Evolutionary conservation across 2,329 filamentous ascomycete species (phyloP).

Genomic region (Aspergillus caelatus): DNA sequence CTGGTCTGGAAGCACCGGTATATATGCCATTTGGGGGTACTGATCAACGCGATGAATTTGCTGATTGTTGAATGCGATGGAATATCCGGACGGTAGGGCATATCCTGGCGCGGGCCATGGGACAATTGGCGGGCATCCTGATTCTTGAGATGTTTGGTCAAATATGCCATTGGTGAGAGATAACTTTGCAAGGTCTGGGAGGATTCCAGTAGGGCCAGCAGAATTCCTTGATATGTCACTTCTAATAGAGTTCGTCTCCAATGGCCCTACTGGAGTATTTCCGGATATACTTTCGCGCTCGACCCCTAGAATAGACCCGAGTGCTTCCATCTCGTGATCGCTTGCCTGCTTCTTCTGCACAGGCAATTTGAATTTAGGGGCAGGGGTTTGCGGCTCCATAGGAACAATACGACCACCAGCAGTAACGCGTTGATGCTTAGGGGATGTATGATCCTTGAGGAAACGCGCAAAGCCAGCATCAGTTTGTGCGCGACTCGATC

Average conservation of each 20-base stretch:
- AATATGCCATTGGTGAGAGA: background rate
- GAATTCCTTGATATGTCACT: background rate
- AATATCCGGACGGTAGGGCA: conserved; percentile 12
- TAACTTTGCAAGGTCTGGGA: conserved; percentile 1
- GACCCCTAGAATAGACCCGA: background rate
- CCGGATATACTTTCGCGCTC: background rate
- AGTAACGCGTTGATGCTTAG: conserved; percentile 53
- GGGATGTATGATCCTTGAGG: conserved; percentile 50
- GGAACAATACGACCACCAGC: conserved; percentile 53
- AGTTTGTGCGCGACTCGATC: conserved; percentile 34
- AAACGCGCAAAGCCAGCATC: conserved; percentile 51
- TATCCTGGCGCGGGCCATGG: conserved; percentile 15
- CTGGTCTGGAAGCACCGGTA: conserved; percentile 17
- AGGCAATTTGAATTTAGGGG: conserved; percentile 40
- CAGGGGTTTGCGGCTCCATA: conserved; percentile 40
- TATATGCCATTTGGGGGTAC: conserved; percentile 12
- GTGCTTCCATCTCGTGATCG: conserved; percentile 1
- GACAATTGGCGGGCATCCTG: conserved; percentile 11
- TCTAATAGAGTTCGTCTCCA: background rate
- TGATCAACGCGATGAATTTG: conserved; percentile 16
- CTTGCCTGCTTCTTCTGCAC: conserved; percentile 17
- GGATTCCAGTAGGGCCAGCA: background rate
- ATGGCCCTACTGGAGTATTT: background rate
- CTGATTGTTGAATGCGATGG: conserved; percentile 8
- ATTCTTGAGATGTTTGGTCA: conserved; percentile 6